phyloP scores from a whole-genome alignment of 208 protist genomes.

The Wallacemonas sp. region DNA sequence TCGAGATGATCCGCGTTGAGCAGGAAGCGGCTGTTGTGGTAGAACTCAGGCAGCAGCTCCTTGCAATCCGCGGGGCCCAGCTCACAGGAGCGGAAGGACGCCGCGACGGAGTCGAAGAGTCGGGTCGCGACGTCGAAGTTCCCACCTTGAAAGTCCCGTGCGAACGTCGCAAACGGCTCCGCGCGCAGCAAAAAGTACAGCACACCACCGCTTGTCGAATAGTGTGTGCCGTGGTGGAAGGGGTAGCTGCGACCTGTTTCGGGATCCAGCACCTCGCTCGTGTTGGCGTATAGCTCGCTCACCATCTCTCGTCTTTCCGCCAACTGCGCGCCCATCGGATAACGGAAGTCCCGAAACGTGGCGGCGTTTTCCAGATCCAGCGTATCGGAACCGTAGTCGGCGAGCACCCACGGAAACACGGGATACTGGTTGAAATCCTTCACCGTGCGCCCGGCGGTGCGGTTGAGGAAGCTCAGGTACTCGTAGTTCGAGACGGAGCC shows the following conservation, averaged over 20 bases:
- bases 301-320: conserved; percentile 70
- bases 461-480: conserved; percentile 94
- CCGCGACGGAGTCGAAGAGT: conserved; percentile 92
- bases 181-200: conserved; percentile 96
- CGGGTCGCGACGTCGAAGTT: conserved; percentile 93
- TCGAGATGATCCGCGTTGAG: conserved; percentile 82
- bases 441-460: conserved; percentile 81
- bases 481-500: conserved; percentile 93
- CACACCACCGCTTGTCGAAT: conserved; percentile 94
- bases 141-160: conserved; percentile 82
- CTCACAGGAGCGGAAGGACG: conserved; percentile 74
- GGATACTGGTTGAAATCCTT: conserved; percentile 95
- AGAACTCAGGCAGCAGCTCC: conserved; percentile 97
- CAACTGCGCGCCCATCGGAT: conserved; percentile 96
- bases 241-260: conserved; percentile 53
- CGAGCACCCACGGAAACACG: conserved; percentile 95
- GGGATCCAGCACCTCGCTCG: conserved; percentile 24
- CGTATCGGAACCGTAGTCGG: conserved; percentile 77
- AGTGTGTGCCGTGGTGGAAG: conserved; percentile 99
- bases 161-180: conserved; percentile 96
- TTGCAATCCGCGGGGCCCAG: conserved; percentile 92
- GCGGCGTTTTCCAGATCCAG: conserved; percentile 65
- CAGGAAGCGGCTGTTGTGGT: conserved; percentile 92
- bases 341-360: conserved; percentile 92
- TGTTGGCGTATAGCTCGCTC: conserved; percentile 70